Base-by-base conservation (phyloP, 163 green algal genomes). In the Prototheca cutis region DNA sequence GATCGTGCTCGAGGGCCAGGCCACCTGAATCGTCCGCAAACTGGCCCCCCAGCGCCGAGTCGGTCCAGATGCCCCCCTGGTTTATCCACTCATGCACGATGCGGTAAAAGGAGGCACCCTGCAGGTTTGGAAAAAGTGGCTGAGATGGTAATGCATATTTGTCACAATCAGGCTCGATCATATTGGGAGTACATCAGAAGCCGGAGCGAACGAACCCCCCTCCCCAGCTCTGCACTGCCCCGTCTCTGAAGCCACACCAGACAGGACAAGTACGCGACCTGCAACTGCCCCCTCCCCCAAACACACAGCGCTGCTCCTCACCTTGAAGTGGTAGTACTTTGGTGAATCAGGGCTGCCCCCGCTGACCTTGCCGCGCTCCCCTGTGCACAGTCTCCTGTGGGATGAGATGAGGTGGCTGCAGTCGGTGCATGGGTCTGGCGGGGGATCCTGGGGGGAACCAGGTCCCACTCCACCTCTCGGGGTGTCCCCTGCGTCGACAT, bases 71-170 rank as follows among this genome's bases (percentile, higher is more conserved):
- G 2, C 84, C 85, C 7, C 76, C 70, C 68, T 93, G 85, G 58
- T 90, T 82, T 32, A 94, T 93, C 66, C 93, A 93, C 7, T 68
- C 57, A 71, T 90, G 77, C 30, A 94, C 87, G 65, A 94, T 90
- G 29, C 84, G 68, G 66, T 91, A 90, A 66, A 90, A 91, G 45
- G 67, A 42, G 8, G 54, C 54, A 25, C 80, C 81, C 62, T 51
- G 42, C 25, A 21, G 10, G 42, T 8, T 51, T 27, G 18, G 18
- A n/a, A 8, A 21, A 51, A 51, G 13, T 51, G 42, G 10, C 42
- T 24, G 6, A 21, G 13, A n/a, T n/a, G n/a, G n/a, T n/a, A n/a
- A n/a, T n/a, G n/a, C n/a, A n/a, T n/a, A n/a, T n/a, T n/a, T n/a
- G n/a, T n/a, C n/a, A n/a, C n/a, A n/a, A n/a, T n/a, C n/a, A n/a